These are phyloP conservation scores for Schrenkiella parvula DNA, from an alignment of 345 rosid genomes.

Conservation along the genomic window DNA sequence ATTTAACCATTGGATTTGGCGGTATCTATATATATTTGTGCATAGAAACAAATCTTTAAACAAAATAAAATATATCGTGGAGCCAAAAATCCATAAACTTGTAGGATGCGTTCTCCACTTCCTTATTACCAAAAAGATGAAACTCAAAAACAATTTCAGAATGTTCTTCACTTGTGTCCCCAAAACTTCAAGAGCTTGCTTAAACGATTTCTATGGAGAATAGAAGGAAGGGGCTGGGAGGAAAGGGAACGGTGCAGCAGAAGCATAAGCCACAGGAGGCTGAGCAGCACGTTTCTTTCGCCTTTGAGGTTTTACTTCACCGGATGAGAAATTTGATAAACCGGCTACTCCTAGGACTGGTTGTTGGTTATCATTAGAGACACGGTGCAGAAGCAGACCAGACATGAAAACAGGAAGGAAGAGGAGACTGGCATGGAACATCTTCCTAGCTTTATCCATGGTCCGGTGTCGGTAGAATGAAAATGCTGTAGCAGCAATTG, in stretches of 20 bases:
- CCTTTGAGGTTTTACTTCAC: slow-evolving; percentile 7
- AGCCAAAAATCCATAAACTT: not conserved
- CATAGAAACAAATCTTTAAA: not conserved
- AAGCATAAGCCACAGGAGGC: slow-evolving; percentile 83
- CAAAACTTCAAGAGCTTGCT: slow-evolving; percentile 12
- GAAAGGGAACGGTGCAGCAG: slow-evolving; percentile 89
- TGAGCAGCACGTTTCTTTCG: slow-evolving; percentile 31
- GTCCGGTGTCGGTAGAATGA: slow-evolving; percentile 74
- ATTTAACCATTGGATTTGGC: too few species aligned
- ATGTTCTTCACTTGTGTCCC: not conserved
- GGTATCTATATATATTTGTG: not conserved
- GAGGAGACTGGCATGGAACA: slow-evolving; percentile 83
- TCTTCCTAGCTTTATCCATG: slow-evolving; percentile 61
- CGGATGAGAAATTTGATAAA: slow-evolving; percentile 17
- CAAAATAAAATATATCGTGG: not conserved
- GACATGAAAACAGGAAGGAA: slow-evolving; percentile 92
- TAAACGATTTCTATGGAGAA: slow-evolving; percentile 3
- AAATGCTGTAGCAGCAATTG: slow-evolving; percentile 74
- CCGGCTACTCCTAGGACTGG: slow-evolving; percentile 22
- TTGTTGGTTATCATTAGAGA: slow-evolving; percentile 42
- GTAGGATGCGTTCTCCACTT: slow-evolving; percentile 3
- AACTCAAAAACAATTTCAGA: slow-evolving; percentile 9
- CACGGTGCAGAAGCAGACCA: slow-evolving; percentile 68
- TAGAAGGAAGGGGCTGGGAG: slow-evolving; percentile 73
- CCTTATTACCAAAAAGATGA: slow-evolving; percentile 22